Evolutionary conservation across 441 rosid species (phyloP).

Genomic region (Populus hybrid): DNA sequence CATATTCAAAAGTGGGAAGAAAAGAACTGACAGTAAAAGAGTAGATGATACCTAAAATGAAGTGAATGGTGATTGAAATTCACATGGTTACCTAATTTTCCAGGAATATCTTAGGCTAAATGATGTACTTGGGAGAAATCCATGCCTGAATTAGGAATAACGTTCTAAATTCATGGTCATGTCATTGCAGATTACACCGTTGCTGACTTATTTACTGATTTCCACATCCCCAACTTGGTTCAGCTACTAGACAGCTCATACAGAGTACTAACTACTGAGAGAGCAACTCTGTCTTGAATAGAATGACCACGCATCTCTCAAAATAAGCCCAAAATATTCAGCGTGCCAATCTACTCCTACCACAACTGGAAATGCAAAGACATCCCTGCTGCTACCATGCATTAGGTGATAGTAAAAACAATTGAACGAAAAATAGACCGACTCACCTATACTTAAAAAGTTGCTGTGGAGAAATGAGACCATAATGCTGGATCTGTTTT

Average conservation of each 20-base stretch:
- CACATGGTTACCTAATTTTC: background rate
- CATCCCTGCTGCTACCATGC: background rate
- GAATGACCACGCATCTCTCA: background rate
- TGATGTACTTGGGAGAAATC: background rate
- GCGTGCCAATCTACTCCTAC: background rate
- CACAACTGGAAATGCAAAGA: background rate
- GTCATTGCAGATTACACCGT: background rate
- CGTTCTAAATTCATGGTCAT: background rate
- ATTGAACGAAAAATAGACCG: background rate
- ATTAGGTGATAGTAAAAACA: background rate
- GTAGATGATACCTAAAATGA: background rate
- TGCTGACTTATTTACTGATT: background rate
- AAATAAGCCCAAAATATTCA: background rate
- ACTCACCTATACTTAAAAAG: slow-evolving; percentile 59
- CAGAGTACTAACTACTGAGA: background rate
- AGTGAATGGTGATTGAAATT: background rate
- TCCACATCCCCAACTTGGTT: background rate
- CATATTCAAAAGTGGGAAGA: background rate
- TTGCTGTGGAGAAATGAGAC: slow-evolving; percentile 72
- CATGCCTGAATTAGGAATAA: background rate
- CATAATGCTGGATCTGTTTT: slow-evolving; percentile 33
- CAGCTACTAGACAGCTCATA: background rate
- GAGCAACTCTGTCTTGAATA: background rate
- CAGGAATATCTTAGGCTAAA: background rate
- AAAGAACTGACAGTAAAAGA: background rate